Conservation (phyloP, 1,284 basidiomycete species). For the Apiotrichum brassicae region DNA sequence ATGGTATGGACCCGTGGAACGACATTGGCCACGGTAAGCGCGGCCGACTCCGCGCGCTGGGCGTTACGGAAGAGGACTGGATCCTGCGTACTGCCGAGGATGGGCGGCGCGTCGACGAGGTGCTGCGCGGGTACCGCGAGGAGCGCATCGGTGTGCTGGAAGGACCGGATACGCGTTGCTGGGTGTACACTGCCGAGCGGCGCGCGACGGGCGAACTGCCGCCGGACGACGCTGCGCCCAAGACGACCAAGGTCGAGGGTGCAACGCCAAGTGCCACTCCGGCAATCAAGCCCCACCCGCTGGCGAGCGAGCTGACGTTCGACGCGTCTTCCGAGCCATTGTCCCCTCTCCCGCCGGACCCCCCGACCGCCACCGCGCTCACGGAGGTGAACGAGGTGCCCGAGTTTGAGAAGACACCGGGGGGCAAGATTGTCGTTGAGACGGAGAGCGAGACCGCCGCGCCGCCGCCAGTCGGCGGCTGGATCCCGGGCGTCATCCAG, state of each 20-base stretch:
- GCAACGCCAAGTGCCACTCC: background rate
- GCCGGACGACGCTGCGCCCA: background rate
- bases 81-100: constrained; percentile 69
- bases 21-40: constrained; percentile 64
- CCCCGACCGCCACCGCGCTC: background rate
- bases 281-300: constrained; percentile 8
- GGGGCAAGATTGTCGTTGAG: constrained; percentile 28
- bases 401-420: constrained; percentile 5
- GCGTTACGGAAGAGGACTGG: constrained; percentile 80
- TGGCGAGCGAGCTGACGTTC: constrained; percentile 16
- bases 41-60: constrained; percentile 51
- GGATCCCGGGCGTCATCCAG: constrained; percentile 27
- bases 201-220: constrained; percentile 7
- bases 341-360: constrained; percentile 13
- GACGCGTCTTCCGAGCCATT: constrained; percentile 14
- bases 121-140: constrained; percentile 58
- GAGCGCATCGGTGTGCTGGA: constrained; percentile 53
- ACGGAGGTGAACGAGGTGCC: constrained; percentile 4
- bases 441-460: constrained; percentile 13
- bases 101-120: constrained; percentile 57
- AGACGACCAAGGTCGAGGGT: background rate
- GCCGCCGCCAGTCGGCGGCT: constrained; percentile 17
- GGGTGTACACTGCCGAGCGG: constrained; percentile 31
- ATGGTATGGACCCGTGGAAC: constrained; percentile 74
- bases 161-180: constrained; percentile 30